Conservation (phyloP, 805 yeast genomes). For the Ogataea siamensis region DNA sequence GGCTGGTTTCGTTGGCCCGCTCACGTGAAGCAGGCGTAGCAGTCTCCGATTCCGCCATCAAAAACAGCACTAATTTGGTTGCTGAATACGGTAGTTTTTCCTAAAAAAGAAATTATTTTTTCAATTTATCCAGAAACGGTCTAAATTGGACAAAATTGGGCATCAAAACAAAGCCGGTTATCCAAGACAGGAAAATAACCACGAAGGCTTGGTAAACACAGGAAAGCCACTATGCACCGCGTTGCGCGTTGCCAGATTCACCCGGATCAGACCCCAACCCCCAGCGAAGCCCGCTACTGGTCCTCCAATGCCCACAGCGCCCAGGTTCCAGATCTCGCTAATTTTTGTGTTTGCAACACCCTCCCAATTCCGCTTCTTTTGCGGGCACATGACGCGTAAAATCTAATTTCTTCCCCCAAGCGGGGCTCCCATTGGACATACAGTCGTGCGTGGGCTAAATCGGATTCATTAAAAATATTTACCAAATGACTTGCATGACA, state of each 20-base stretch:
- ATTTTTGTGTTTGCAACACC: background rate
- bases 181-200: background rate
- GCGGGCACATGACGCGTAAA: background rate
- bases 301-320: too few species aligned
- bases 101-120: background rate
- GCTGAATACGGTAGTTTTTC: background rate
- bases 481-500: constrained; percentile 5
- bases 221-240: background rate
- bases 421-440: constrained; percentile 1
- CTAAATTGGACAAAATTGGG: background rate
- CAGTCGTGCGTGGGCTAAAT: constrained; percentile 7
- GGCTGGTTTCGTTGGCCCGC: too few species aligned
- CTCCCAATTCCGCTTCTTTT: background rate
- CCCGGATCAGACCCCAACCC: background rate
- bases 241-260: background rate
- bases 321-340: background rate
- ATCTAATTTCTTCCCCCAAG: background rate
- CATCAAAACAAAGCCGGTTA: background rate
- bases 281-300: too few species aligned
- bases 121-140: background rate
- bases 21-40: too few species aligned
- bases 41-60: background rate
- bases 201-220: background rate
- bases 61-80: background rate
- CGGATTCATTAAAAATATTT: constrained; percentile 9